These are phyloP conservation scores for Xylaria nigripes DNA, from an alignment of 495 filamentous ascomycete genomes.

Conservation along the genomic window DNA sequence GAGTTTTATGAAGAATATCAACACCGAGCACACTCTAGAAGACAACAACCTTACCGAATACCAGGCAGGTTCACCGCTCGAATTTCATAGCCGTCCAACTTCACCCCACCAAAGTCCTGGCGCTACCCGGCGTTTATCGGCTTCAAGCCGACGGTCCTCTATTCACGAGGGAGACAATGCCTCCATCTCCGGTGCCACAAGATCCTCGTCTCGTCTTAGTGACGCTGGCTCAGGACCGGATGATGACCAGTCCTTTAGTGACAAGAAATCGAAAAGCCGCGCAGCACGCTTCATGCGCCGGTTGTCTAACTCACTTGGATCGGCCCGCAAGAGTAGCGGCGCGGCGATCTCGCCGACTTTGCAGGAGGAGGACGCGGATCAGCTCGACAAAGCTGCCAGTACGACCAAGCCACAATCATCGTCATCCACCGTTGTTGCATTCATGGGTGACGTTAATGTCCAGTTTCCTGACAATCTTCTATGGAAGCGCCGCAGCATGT, in stretches of 20 bases:
- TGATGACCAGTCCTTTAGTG: conserved; percentile 28
- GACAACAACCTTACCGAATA: conserved; percentile 37
- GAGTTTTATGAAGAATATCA: conserved; percentile 45
- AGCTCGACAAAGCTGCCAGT: conserved; percentile 33
- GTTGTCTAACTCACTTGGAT: conserved; percentile 61
- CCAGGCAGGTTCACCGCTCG: conserved; percentile 24
- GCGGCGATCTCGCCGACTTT: conserved; percentile 57
- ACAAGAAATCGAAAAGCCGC: conserved; percentile 55
- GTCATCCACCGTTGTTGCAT: conserved; percentile 43
- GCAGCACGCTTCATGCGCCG: conserved; percentile 72
- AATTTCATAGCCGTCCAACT: conserved; percentile 38
- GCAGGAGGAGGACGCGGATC: conserved; percentile 51
- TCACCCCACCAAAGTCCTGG: conserved; percentile 28
- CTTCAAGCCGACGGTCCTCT: conserved; percentile 37
- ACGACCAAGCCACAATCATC: conserved; percentile 26
- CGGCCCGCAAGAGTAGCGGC: conserved; percentile 35
- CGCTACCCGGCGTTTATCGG: conserved; percentile 35
- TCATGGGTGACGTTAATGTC: conserved; percentile 82
- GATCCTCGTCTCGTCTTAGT: conserved; percentile 27
- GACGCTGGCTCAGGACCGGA: conserved; percentile 24
- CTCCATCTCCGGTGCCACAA: conserved; percentile 8
- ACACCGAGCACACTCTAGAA: conserved; percentile 41
- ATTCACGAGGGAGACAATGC: conserved; percentile 21
- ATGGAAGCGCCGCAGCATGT: conserved; percentile 82
- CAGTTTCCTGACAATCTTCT: conserved; percentile 89